Evolutionary conservation across 345 rosid genomes (phyloP).

Genomic region (Cardamine chenopodiifolia): DNA sequence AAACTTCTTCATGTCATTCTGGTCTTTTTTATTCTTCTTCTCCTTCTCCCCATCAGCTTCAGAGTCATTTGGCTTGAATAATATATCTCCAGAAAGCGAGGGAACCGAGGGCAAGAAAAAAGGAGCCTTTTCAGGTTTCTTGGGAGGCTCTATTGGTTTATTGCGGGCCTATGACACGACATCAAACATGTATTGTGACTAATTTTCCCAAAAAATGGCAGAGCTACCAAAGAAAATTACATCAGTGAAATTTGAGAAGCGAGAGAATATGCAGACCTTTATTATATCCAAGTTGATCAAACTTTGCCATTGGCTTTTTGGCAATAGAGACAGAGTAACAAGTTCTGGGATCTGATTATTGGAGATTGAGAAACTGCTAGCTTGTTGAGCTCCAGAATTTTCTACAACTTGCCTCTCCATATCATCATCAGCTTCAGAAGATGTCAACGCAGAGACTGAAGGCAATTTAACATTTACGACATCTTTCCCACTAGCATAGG

Average conservation of each 20-base stretch:
- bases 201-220: not conserved
- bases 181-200: constrained; percentile 18
- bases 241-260: not conserved
- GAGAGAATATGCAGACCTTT: constrained; percentile 56
- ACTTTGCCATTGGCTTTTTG: constrained; percentile 97
- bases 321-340: constrained; percentile 86
- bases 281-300: constrained; percentile 92
- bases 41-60: constrained; percentile 44
- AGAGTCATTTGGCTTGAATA: constrained; percentile 64
- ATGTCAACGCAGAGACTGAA: constrained; percentile 63
- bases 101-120: constrained; percentile 89
- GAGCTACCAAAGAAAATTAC: not conserved
- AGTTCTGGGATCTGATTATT: constrained; percentile 79
- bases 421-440: constrained; percentile 55
- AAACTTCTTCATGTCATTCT: constrained; percentile 39
- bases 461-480: constrained; percentile 77
- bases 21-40: constrained; percentile 41
- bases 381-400: constrained; percentile 36
- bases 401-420: constrained; percentile 42
- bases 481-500: constrained; percentile 80
- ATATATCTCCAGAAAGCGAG: constrained; percentile 84
- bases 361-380: constrained; percentile 44
- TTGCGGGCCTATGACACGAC: constrained; percentile 62
- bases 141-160: constrained; percentile 93
- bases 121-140: constrained; percentile 86